Percentiles rank a stretch among this genome's conserved stretches.
phyloP scores from a whole-genome alignment of 176 grass and related monocot species.

The Zoysia pacifica region DNA sequence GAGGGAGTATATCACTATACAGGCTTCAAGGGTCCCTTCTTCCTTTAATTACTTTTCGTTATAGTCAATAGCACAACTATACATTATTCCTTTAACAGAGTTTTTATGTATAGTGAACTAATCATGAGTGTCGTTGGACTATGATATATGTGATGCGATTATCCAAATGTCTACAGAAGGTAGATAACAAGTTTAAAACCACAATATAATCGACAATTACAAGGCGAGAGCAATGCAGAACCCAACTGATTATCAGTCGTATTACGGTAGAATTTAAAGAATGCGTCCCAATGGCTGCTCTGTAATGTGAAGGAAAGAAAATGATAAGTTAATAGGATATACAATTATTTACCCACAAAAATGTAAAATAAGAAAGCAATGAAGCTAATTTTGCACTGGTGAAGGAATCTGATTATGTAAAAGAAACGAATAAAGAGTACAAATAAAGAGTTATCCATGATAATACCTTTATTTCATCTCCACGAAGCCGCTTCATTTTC shows the following conservation, averaged over 20 bases:
- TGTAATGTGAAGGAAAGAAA: slow-evolving; percentile 52
- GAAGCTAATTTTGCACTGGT: background rate
- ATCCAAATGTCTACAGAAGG: background rate
- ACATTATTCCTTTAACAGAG: slow-evolving; percentile 13
- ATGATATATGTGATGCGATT: background rate
- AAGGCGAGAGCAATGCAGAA: slow-evolving; percentile 46
- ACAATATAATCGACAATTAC: background rate
- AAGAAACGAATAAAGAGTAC: slow-evolving; percentile 19
- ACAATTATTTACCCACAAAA: slow-evolving; percentile 23
- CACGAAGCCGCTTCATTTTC: slow-evolving; percentile 85
- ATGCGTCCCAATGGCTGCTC: slow-evolving; percentile 80
- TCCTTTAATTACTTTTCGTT: slow-evolving; percentile 29
- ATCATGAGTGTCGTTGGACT: background rate
- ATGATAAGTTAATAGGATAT: slow-evolving; percentile 43
- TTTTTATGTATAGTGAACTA: background rate
- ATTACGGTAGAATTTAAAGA: slow-evolving; percentile 91
- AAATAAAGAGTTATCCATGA: slow-evolving; percentile 7
- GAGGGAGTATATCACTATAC: background rate
- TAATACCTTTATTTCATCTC: slow-evolving; percentile 84
- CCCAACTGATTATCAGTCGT: slow-evolving; percentile 97
- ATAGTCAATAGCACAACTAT: background rate
- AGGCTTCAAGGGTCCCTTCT: background rate
- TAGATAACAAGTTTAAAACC: slow-evolving; percentile 14
- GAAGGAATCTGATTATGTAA: slow-evolving; percentile 25
- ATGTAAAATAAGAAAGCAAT: slow-evolving; percentile 13